A percentile compares a stretch with the other conserved stretches of the same genome.
These are phyloP conservation scores for Penstemon newberryi DNA, from an alignment of 257 asterid species.

Conservation along the genomic window DNA sequence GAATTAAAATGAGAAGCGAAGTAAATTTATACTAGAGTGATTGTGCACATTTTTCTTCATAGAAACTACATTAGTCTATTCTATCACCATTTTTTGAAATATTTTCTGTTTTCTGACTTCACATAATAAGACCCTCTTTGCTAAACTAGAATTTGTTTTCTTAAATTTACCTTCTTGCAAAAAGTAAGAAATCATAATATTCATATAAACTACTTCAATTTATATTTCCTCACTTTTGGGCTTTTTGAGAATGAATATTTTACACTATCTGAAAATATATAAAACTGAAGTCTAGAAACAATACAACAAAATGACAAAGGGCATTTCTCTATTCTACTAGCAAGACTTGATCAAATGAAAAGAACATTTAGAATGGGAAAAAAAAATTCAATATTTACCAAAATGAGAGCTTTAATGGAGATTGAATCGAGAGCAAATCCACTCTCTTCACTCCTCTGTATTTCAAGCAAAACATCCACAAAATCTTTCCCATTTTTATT, in stretches of 20 bases:
- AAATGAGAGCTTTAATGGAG: slow-evolving; percentile 50
- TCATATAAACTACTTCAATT: too few relatives aligned
- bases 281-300: background rate
- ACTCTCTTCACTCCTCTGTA: slow-evolving; percentile 34
- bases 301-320: background rate
- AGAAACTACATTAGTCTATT: background rate
- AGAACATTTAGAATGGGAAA: background rate
- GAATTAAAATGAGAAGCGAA: background rate
- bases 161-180: too few relatives aligned
- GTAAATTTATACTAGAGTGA: too few relatives aligned
- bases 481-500: slow-evolving; percentile 34
- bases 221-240: too few relatives aligned
- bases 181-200: too few relatives aligned
- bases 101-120: too few relatives aligned
- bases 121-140: too few relatives aligned
- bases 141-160: too few relatives aligned
- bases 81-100: background rate
- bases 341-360: background rate
- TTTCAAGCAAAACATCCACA: slow-evolving; percentile 55
- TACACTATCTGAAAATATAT: background rate
- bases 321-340: background rate
- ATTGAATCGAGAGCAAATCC: slow-evolving; percentile 39
- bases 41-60: background rate
- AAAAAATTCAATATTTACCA: slow-evolving; percentile 34
- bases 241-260: background rate